These are phyloP conservation scores for Xylaria curta DNA, from an alignment of 495 filamentous ascomycete genomes.

Conservation along the genomic window DNA sequence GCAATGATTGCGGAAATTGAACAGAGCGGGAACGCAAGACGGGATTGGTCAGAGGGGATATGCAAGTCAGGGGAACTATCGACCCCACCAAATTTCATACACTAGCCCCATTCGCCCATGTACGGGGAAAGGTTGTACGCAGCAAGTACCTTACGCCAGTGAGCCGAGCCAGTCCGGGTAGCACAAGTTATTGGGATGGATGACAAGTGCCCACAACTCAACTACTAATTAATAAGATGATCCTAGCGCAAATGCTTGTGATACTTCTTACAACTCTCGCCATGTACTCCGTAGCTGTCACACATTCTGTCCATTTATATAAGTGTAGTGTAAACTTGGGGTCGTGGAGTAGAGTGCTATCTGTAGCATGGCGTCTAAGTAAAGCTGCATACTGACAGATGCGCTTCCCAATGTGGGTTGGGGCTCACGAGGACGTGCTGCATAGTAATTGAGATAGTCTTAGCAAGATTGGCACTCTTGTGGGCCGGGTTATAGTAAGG, in stretches of 20 bases:
- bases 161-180: neutral
- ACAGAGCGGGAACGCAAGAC: neutral
- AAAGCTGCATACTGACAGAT: neutral
- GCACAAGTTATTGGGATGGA: neutral
- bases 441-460: neutral
- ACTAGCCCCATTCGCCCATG: constrained; percentile 22
- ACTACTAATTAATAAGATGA: neutral
- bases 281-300: neutral
- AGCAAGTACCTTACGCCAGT: neutral
- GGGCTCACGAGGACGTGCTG: constrained; percentile 2
- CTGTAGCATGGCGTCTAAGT: neutral
- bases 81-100: constrained; percentile 16
- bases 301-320: no score
- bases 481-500: neutral
- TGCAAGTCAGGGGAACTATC: constrained; percentile 26
- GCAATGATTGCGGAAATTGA: constrained; percentile 18
- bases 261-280: neutral
- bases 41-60: constrained; percentile 14
- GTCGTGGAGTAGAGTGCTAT: neutral
- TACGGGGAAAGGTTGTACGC: neutral
- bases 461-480: neutral
- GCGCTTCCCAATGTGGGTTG: neutral
- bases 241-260: neutral
- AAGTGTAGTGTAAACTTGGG: neutral
- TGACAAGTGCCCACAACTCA: no score